These are phyloP conservation scores for Danielia oregonensis DNA, from an alignment of 805 yeast genomes.

Conservation along the genomic window DNA sequence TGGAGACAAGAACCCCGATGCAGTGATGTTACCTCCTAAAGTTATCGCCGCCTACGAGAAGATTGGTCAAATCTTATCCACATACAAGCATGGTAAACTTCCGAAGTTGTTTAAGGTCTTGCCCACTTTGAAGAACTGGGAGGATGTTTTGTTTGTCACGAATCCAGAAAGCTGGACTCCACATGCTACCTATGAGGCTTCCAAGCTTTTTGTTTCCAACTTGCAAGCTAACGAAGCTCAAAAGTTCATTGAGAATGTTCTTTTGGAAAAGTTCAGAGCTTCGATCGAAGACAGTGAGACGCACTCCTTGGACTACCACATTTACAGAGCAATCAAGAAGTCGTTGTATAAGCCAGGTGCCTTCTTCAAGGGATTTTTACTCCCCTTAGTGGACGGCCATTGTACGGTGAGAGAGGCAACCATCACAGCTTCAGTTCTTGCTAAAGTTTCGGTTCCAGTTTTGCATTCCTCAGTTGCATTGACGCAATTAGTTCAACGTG, in stretches of 20 bases:
- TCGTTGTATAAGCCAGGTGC: conserved; percentile 96
- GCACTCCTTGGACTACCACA: conserved; percentile 83
- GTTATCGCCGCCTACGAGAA: conserved; percentile 92
- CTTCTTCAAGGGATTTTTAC: conserved; percentile 91
- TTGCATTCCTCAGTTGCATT: conserved; percentile 96
- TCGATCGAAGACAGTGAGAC: conserved; percentile 71
- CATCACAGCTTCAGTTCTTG: conserved; percentile 86
- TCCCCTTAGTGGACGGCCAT: conserved; percentile 84
- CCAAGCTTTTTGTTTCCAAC: conserved; percentile 88
- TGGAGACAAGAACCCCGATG: conserved; percentile 47
- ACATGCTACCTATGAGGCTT: conserved; percentile 91
- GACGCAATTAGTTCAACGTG: conserved; percentile 72
- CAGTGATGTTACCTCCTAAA: conserved; percentile 89
- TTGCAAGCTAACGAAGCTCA: conserved; percentile 86
- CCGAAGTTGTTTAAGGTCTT: conserved; percentile 96
- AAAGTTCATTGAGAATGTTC: conserved; percentile 64
- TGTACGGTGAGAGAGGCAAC: conserved; percentile 93
- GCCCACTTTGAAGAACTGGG: conserved; percentile 93
- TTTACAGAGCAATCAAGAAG: conserved; percentile 88
- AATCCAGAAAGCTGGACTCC: conserved; percentile 94
- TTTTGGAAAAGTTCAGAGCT: conserved; percentile 68
- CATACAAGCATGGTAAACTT: conserved; percentile 92
- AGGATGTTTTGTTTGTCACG: conserved; percentile 88
- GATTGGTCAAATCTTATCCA: conserved; percentile 80
- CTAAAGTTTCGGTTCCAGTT: conserved; percentile 89